Percentiles rank a stretch among this genome's conserved stretches.
phyloP scores from a whole-genome alignment of 31 red algal species.

The Bonnemaisonia californica region DNA sequence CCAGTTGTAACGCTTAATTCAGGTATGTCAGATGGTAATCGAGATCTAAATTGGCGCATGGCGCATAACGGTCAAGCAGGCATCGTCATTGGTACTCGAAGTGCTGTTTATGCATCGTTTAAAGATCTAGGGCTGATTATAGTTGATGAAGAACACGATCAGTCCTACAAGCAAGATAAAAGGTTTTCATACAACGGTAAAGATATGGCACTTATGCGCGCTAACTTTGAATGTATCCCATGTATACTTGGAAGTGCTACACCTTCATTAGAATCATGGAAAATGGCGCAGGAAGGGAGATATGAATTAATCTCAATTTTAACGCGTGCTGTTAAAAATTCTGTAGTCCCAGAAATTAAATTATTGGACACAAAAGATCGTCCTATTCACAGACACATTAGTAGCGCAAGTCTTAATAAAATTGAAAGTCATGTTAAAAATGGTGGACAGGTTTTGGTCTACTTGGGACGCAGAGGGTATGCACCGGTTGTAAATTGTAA shows the following conservation, averaged over 20 bases:
- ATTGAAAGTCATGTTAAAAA: no score
- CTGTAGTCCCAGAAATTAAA: no score
- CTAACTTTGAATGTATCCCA: not conserved
- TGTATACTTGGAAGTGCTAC: conserved; percentile 17
- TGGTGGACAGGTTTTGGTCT: no score
- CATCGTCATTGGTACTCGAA: conserved; percentile 20
- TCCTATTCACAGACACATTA: no score
- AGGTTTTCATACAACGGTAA: conserved; percentile 7
- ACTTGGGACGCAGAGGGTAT: no score
- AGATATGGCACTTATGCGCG: conserved; percentile 31
- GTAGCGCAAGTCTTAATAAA: no score
- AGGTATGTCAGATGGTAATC: not conserved
- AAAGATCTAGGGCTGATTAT: conserved; percentile 21
- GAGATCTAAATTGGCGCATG: conserved; percentile 6
- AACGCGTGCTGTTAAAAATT: no score
- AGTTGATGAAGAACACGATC: conserved; percentile 39
- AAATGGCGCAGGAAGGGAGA: conserved; percentile 4
- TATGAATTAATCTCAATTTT: conserved; percentile 22
- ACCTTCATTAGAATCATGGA: conserved; percentile 7
- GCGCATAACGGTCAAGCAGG: not conserved
- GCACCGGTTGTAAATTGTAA: no score
- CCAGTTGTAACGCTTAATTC: conserved; percentile 13
- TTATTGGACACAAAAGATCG: no score
- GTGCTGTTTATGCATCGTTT: conserved; percentile 19
- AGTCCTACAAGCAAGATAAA: conserved; percentile 33